Evolutionary conservation across 352 stramenopile species (phyloP), one percentile per base, ranked within the genome.

Genomic region (Globisporangium mamillatum): DNA sequence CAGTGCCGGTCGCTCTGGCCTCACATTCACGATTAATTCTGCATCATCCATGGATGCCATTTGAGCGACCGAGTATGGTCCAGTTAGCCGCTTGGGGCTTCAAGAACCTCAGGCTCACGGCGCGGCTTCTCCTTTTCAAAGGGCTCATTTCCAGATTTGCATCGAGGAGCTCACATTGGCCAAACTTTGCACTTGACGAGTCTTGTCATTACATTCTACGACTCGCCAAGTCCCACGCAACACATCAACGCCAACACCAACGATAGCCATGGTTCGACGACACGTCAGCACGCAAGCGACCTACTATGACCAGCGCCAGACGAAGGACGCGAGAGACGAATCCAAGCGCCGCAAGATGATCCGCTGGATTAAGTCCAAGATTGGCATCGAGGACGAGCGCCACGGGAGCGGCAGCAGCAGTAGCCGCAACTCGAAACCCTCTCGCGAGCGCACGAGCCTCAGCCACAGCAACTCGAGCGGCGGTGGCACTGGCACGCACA

Each of bases 311-410:
- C 79, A 85, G 60, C 75, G 74, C 4, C 60, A 72, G 20, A 73
- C 70, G 9, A 69, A 66, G 25, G 77, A 86, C 48, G 67, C 69
- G 5, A 55, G 65, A 16, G 75, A 88, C 58, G 81, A 88, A 52
- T 80, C 74, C 63, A 90, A 81, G 71, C 81, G 81, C 10, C 79
- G 81, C 16, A 74, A 75, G 25, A 79, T 90, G 72, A 78, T 90
- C 67, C 80, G 80, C 41, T 90, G 81, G 81, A 80, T 90, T 71
- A 86, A 84, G 46, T 75, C 73, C 53, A 77, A 76, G 41, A 80
- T 90, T 53, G 75, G 77, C 29, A 65, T 80, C 50, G 57, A 68
- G 14, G 66, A 75, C 27, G n/a, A 69, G 24, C 64, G 66, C 44
- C 72, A 63, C 60, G 53, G 74, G 60, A 69, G 46, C 55, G 70